Percentiles rank a stretch among this genome's conserved stretches.
These are phyloP conservation scores for Annulohypoxylon stygium DNA, from an alignment of 495 filamentous ascomycete genomes.

Conservation along the genomic window DNA sequence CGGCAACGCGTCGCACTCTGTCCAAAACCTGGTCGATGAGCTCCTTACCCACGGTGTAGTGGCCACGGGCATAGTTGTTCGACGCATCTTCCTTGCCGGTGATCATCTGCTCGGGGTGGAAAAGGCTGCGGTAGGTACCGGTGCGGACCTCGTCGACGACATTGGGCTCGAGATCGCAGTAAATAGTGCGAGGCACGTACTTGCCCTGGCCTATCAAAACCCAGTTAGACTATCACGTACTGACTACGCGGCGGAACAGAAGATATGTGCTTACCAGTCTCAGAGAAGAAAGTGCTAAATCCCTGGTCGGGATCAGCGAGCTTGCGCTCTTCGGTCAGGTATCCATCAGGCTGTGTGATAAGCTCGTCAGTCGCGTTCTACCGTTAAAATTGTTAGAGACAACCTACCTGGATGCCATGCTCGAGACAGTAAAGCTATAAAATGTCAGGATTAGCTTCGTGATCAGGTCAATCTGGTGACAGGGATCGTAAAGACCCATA, in stretches of 20 bases:
- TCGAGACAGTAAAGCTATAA: slow-evolving; percentile 97
- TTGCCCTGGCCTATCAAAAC: slow-evolving; percentile 85
- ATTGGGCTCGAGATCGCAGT: slow-evolving; percentile 99
- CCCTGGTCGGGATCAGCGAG: slow-evolving; percentile 91
- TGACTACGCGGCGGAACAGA: not conserved
- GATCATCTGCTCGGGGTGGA: slow-evolving; percentile 99
- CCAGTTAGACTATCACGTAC: slow-evolving; percentile 36
- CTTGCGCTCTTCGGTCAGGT: slow-evolving; percentile 98
- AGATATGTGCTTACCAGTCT: slow-evolving; percentile 84
- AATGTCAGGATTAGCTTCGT: slow-evolving; percentile 43
- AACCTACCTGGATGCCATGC: slow-evolving; percentile 96
- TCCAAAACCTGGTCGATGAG: slow-evolving; percentile 97
- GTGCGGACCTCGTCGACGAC: slow-evolving; percentile 99
- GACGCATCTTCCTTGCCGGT: slow-evolving; percentile 99
- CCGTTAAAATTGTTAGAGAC: not conserved
- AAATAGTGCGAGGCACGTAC: slow-evolving; percentile 98
- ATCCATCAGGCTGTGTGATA: slow-evolving; percentile 87
- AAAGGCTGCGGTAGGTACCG: slow-evolving; percentile 92
- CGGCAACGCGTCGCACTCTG: slow-evolving; percentile 94
- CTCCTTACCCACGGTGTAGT: slow-evolving; percentile 99
- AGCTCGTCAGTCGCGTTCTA: slow-evolving; percentile 56
- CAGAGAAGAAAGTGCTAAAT: slow-evolving; percentile 99
- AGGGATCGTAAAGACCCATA: not conserved
- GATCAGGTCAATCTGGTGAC: slow-evolving; percentile 9
- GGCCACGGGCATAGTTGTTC: slow-evolving; percentile 99